A percentile compares a stretch with the other conserved stretches of the same genome.
phyloP scores from a whole-genome alignment of 192 early-diverging fungal species.

The Kickxella alabastrina region DNA sequence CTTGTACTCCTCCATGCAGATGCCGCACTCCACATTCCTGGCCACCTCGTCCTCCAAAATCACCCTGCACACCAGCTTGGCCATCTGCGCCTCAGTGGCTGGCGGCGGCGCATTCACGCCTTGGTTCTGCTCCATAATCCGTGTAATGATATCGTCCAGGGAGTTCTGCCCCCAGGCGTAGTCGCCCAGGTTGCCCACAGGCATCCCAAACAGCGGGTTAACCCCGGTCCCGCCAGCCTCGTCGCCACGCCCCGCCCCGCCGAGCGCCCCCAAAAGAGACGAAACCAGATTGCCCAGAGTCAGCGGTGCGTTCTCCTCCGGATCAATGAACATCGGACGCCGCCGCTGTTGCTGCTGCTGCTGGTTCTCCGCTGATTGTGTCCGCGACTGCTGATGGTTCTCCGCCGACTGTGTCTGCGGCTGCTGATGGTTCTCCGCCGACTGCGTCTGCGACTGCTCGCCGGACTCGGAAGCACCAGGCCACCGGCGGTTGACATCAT shows the following conservation, averaged over 20 bases:
- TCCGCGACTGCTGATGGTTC: slow-evolving; percentile 4
- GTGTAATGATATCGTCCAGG: slow-evolving; percentile 86
- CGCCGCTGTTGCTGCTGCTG: too few species aligned
- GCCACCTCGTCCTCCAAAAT: slow-evolving; percentile 57
- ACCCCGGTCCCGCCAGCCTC: slow-evolving; percentile 14
- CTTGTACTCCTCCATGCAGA: slow-evolving; percentile 88
- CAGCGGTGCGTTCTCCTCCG: slow-evolving; percentile 41
- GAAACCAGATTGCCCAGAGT: slow-evolving; percentile 36
- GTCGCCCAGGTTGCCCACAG: slow-evolving; percentile 67
- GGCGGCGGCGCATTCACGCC: slow-evolving; percentile 62
- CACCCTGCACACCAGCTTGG: slow-evolving; percentile 54
- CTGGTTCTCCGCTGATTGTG: slow-evolving; percentile 17
- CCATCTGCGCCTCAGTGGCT: slow-evolving; percentile 72
- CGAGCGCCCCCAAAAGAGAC: slow-evolving; percentile 42
- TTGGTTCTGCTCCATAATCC: slow-evolving; percentile 74
- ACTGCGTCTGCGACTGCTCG: not conserved
- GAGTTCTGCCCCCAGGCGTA: slow-evolving; percentile 82
- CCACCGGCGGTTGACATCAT: not conserved
- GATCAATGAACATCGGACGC: slow-evolving; percentile 43
- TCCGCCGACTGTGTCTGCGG: slow-evolving; percentile 12
- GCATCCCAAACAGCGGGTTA: slow-evolving; percentile 37
- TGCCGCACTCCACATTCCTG: slow-evolving; percentile 70
- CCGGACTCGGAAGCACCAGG: not conserved
- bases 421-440: slow-evolving; percentile 11
- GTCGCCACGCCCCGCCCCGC: slow-evolving; percentile 34